Evolutionary conservation across 1,284 basidiomycete genomes (phyloP).

Genomic region (Apiotrichum porosum): DNA sequence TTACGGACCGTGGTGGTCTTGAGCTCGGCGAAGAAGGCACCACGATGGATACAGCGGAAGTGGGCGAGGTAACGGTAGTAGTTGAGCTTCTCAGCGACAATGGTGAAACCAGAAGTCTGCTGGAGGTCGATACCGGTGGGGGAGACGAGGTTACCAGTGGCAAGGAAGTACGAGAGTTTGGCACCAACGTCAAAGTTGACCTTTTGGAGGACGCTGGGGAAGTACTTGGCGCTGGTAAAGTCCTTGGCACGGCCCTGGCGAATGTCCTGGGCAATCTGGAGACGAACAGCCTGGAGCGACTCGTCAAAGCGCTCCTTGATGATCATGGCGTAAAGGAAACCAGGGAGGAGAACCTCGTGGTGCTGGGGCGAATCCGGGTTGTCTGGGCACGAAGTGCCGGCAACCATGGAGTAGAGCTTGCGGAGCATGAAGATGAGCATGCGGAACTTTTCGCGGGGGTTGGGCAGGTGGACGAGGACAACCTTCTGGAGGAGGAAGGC

Average conservation of each 20-base stretch:
- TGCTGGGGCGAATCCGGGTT: constrained; percentile 99
- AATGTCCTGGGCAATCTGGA: constrained; percentile 70
- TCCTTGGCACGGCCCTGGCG: constrained; percentile 67
- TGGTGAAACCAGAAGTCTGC: constrained; percentile 95
- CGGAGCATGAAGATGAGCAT: constrained; percentile 99
- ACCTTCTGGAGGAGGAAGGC: constrained; percentile 78
- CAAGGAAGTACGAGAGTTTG: constrained; percentile 89
- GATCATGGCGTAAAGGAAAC: constrained; percentile 91
- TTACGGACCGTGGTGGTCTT: constrained; percentile 99
- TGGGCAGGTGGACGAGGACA: constrained; percentile 83
- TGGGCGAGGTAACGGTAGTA: constrained; percentile 98
- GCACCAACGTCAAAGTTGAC: constrained; percentile 90
- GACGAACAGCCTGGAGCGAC: constrained; percentile 69
- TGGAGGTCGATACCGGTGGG: constrained; percentile 94
- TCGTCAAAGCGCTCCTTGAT: constrained; percentile 97
- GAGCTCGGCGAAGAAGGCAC: constrained; percentile 98
- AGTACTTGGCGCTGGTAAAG: constrained; percentile 84
- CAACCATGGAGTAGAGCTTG: constrained; percentile 90
- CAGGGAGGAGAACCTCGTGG: constrained; percentile 94
- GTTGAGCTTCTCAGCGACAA: constrained; percentile 98
- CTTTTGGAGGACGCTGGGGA: constrained; percentile 69
- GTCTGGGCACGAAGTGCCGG: constrained; percentile 84
- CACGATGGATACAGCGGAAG: constrained; percentile 97
- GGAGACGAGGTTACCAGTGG: constrained; percentile 93
- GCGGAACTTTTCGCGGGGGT: constrained; percentile 90